These are phyloP conservation scores for Fusarium hainanense DNA, from an alignment of 2,329 filamentous ascomycete genomes.

Conservation along the genomic window DNA sequence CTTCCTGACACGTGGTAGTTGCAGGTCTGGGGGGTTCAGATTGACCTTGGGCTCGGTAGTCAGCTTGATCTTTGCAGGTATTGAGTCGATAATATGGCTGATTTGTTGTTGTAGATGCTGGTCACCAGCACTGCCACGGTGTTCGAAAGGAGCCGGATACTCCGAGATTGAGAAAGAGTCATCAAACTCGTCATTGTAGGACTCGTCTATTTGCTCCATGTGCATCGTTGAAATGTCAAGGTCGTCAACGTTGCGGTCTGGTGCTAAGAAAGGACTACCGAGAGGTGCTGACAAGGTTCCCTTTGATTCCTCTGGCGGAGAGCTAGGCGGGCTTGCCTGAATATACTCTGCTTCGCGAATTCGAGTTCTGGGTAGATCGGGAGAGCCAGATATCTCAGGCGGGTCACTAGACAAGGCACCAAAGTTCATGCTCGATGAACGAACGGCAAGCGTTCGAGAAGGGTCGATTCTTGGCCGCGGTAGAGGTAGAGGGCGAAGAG, in stretches of 20 bases:
- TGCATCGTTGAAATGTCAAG: constrained; percentile 55
- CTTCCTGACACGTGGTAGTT: constrained; percentile 60
- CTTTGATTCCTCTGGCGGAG: constrained; percentile 53
- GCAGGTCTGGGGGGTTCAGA: constrained; percentile 69
- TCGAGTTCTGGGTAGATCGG: constrained; percentile 47
- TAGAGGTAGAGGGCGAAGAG: constrained; percentile 45
- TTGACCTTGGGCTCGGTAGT: constrained; percentile 65
- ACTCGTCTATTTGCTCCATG: constrained; percentile 57
- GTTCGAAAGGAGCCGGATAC: constrained; percentile 39
- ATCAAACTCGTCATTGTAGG: constrained; percentile 61
- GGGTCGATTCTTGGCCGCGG: constrained; percentile 48
- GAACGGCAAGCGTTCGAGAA: constrained; percentile 55
- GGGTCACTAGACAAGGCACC: constrained; percentile 56
- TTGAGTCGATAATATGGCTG: constrained; percentile 78
- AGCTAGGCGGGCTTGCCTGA: constrained; percentile 61
- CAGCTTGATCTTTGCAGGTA: constrained; percentile 83
- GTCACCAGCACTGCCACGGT: constrained; percentile 59
- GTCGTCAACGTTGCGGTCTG: constrained; percentile 56
- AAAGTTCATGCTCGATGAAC: constrained; percentile 51
- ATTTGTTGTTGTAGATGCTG: constrained; percentile 84
- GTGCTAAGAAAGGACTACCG: constrained; percentile 58
- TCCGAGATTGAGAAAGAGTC: constrained; percentile 52
- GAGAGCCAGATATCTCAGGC: constrained; percentile 59
- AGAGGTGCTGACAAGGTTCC: constrained; percentile 56
- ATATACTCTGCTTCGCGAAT: constrained; percentile 51